phyloP scores from a whole-genome alignment of 2,329 filamentous ascomycete genomes.

The Mollisia scopiformis region DNA sequence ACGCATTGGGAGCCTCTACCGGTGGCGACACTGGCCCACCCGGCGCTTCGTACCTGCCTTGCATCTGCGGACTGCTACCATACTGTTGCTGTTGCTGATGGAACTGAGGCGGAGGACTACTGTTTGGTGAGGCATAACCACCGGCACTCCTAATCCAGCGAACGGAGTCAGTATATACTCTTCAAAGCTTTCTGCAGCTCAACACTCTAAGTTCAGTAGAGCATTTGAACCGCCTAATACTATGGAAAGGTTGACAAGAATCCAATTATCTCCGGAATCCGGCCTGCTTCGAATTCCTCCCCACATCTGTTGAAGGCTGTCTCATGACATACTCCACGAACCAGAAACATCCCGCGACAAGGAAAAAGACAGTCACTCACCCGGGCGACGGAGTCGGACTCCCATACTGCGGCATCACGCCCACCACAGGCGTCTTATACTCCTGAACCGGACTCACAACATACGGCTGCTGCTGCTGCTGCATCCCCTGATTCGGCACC shows the following conservation, averaged over 20 bases:
- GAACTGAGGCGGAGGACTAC: not conserved
- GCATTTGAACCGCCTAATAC: too few relatives aligned
- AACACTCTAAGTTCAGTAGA: too few relatives aligned
- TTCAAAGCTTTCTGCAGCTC: too few relatives aligned
- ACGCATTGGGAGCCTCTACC: conserved; percentile 9
- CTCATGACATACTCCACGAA: too few relatives aligned
- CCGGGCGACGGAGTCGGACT: conserved; percentile 1
- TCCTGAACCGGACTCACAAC: not conserved
- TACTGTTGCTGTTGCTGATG: not conserved
- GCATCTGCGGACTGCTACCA: not conserved
- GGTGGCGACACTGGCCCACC: not conserved
- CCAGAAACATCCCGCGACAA: too few relatives aligned
- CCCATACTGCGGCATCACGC: not conserved
- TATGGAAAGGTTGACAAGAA: too few relatives aligned
- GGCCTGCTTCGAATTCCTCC: too few relatives aligned
- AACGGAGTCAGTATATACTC: too few relatives aligned
- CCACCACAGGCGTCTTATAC: conserved; percentile 11
- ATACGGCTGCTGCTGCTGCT: not conserved
- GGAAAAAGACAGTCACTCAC: too few relatives aligned
- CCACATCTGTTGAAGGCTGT: too few relatives aligned
- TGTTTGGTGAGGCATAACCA: not conserved
- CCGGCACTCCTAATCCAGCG: too few relatives aligned
- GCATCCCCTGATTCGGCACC: not conserved
- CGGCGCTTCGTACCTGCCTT: not conserved
- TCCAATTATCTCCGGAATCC: too few relatives aligned